Base-by-base conservation (phyloP, 371 early-diverging fungal genomes). In the Mortierella sp. region DNA sequence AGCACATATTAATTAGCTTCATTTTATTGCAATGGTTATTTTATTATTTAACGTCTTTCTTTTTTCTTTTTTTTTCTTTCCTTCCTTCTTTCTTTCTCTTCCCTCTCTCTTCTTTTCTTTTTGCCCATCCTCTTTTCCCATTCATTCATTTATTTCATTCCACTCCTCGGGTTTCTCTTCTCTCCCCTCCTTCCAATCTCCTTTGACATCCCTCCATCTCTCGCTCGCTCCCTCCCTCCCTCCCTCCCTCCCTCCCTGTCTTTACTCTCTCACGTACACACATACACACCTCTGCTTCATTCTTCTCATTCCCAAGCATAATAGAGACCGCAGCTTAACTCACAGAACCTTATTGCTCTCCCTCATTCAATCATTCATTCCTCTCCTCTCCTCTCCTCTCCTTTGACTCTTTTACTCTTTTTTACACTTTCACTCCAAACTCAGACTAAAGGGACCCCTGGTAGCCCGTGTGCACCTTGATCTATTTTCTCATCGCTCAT, bases 61-160 rank as follows among this genome's bases (percentile, higher is more conserved):
- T 32, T 32, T 63, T 24, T 72, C 35, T 60, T 28, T n/a, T 71
- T 58, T 12, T 55, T 40, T 58, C 52, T 64, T 54, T 62, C 57
- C 64, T 28, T 28, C 30, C 28, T 32, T 47, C 22, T 54, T n/a
- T 40, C 40, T 22, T 8, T 32, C 32, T 22, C 30, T 43, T 47
- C 26, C 47, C 22, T 35, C 24, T 39, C 28, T 11, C 52, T 28
- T 52, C 30, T 51, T 32, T 58, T 47, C 55, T 35, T 51, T 24
- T 39, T 49, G 47, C 64, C 39, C 30, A 40, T 64, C 30, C 35
- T 45, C 49, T 49, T 35, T 40, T 37, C 39, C 45, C 16, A 40
- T 43, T 32, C 39, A 32, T 16, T 59, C 30, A 16, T 52, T 54
- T n/a, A 26, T 55, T 22, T 35, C 43, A 49, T 32, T 63, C 28